These are phyloP conservation scores for Colletotrichum orchidophilum DNA, from an alignment of 2,329 filamentous ascomycete species.

Conservation along the genomic window DNA sequence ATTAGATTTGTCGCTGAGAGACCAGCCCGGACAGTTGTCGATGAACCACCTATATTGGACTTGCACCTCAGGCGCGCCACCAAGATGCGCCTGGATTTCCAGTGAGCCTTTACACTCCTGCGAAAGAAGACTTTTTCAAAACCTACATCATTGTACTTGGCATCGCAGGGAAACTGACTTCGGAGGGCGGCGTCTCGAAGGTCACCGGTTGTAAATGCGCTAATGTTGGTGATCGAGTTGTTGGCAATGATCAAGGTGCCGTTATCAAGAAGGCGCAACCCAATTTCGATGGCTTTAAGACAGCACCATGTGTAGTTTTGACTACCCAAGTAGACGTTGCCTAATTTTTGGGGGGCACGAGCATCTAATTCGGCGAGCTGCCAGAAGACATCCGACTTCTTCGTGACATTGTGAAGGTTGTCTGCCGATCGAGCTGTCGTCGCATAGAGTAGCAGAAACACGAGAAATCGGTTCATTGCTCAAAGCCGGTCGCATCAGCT, in stretches of 20 bases:
- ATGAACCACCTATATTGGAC: background rate
- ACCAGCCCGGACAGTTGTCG: background rate
- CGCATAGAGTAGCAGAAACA: background rate
- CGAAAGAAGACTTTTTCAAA: too few relatives aligned
- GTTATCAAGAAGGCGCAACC: background rate
- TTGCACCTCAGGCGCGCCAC: background rate
- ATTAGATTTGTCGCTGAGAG: background rate
- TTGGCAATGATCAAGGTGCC: background rate
- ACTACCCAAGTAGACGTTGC: background rate
- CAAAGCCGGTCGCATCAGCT: too few relatives aligned
- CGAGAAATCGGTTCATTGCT: too few relatives aligned
- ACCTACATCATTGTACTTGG: background rate
- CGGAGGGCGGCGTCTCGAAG: background rate
- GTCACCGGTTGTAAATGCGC: background rate
- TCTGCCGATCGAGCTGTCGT: background rate
- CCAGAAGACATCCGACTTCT: background rate
- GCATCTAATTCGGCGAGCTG: background rate
- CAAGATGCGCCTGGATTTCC: background rate
- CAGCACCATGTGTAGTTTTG: background rate
- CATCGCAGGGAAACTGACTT: background rate
- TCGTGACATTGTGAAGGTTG: background rate
- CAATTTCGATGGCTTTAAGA: background rate
- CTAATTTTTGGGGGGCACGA: background rate
- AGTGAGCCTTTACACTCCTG: background rate
- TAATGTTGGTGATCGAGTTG: background rate